phyloP scores from a whole-genome alignment of 2,329 filamentous ascomycete genomes.

The Tricladium varicosporioides region DNA sequence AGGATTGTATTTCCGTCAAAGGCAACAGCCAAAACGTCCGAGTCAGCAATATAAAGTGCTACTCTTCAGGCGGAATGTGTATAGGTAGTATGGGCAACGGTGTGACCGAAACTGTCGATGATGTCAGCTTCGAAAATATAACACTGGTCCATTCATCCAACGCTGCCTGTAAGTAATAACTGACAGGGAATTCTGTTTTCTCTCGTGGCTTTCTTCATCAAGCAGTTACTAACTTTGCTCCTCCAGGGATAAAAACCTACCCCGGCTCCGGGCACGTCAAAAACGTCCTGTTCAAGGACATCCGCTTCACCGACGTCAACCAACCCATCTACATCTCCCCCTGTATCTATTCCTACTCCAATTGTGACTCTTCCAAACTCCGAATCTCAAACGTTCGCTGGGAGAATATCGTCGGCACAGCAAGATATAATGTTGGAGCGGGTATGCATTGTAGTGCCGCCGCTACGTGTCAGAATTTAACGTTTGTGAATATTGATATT shows the following conservation, averaged over 20 bases:
- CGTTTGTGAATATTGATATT: conserved; percentile 17
- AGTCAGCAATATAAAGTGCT: conserved; percentile 59
- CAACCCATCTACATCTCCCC: conserved; percentile 48
- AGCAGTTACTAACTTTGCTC: too few relatives aligned
- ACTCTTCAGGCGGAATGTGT: conserved; percentile 54
- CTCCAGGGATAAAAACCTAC: conserved; percentile 34
- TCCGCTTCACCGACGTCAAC: conserved; percentile 40
- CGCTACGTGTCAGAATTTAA: conserved; percentile 15
- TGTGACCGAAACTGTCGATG: conserved; percentile 53
- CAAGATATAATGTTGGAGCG: conserved; percentile 36
- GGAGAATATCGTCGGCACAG: conserved; percentile 56
- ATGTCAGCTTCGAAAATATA: conserved; percentile 52
- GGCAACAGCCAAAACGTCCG: conserved; percentile 56
- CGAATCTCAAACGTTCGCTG: conserved; percentile 59
- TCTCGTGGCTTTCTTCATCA: too few relatives aligned
- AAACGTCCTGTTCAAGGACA: conserved; percentile 33
- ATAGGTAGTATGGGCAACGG: conserved; percentile 48
- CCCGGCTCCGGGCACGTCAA: conserved; percentile 36
- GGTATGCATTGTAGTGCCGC: conserved; percentile 16
- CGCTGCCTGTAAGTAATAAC: conserved; percentile 27
- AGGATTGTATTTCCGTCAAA: conserved; percentile 55
- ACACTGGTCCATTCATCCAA: conserved; percentile 35
- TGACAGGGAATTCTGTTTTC: too few relatives aligned
- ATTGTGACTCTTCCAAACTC: conserved; percentile 51
- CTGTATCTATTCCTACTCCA: conserved; percentile 44